Evolutionary conservation across 768 basidiomycete species (phyloP).

Genomic region (Leccinum variicolor): DNA sequence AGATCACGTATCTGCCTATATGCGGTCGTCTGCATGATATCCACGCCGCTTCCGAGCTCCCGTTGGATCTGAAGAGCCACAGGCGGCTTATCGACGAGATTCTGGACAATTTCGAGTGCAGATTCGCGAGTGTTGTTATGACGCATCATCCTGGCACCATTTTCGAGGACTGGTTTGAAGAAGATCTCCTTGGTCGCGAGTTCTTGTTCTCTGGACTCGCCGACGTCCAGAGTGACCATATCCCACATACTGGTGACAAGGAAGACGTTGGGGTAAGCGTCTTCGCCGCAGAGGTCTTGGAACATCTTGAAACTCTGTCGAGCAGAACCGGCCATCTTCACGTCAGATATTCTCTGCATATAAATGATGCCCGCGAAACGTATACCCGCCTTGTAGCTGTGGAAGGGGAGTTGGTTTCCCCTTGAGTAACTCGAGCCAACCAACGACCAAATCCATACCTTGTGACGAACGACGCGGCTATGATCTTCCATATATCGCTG

Average conservation of each 20-base stretch:
- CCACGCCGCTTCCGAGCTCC: constrained; percentile 46
- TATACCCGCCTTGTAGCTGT: constrained; percentile 23
- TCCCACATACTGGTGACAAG: constrained; percentile 56
- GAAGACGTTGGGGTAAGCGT: constrained; percentile 42
- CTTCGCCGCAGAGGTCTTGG: constrained; percentile 49
- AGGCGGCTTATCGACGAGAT: constrained; percentile 37
- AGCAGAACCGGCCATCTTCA: constrained; percentile 45
- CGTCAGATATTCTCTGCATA: constrained; percentile 50
- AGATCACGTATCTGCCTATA: constrained; percentile 50
- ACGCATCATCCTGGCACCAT: constrained; percentile 42
- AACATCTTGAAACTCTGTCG: constrained; percentile 48
- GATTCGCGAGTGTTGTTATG: constrained; percentile 43
- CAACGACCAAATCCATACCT: constrained; percentile 13
- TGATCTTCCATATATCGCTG: constrained; percentile 47
- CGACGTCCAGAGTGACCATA: constrained; percentile 31
- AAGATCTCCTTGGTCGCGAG: constrained; percentile 41
- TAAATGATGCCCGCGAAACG: constrained; percentile 48
- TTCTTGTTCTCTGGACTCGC: constrained; percentile 40
- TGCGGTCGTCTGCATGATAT: constrained; percentile 50
- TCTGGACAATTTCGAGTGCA: constrained; percentile 41
- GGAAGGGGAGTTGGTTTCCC: not conserved
- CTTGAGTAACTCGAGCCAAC: not conserved
- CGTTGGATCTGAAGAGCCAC: constrained; percentile 47
- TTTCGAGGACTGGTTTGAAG: constrained; percentile 48
- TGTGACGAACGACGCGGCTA: constrained; percentile 37